A percentile compares a stretch with the other conserved stretches of the same genome.
These are phyloP conservation scores for Aureobasidium sp. DNA, from an alignment of 2,329 filamentous ascomycete species.

Conservation along the genomic window DNA sequence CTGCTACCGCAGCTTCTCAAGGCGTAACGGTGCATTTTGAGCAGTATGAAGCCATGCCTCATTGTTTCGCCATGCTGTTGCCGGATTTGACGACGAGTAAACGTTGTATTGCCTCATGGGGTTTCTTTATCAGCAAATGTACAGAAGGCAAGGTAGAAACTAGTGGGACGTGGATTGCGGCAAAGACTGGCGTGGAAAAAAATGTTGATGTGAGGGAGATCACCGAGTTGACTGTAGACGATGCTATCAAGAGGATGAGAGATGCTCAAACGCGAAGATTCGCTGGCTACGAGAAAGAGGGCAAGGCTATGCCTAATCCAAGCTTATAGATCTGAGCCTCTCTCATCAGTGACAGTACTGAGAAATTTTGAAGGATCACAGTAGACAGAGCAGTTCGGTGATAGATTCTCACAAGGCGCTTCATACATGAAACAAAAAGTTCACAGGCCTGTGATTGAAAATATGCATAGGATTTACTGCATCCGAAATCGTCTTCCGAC, in stretches of 20 bases:
- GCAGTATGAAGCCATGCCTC: slow-evolving; percentile 75
- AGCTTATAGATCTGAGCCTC: slow-evolving; percentile 19
- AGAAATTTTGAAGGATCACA: no score
- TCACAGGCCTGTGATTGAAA: no score
- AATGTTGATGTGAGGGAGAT: slow-evolving; percentile 23
- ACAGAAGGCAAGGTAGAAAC: slow-evolving; percentile 26
- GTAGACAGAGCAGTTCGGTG: no score
- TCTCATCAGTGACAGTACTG: no score
- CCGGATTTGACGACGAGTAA: slow-evolving; percentile 27
- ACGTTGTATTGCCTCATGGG: slow-evolving; percentile 34
- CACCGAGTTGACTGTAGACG: slow-evolving; percentile 19
- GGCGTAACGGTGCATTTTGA: slow-evolving; percentile 59
- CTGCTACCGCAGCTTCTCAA: slow-evolving; percentile 48
- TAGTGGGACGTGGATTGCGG: slow-evolving; percentile 26
- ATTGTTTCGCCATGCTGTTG: slow-evolving; percentile 51
- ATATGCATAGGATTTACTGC: no score
- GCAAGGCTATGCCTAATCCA: slow-evolving; percentile 29
- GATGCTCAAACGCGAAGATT: slow-evolving; percentile 27
- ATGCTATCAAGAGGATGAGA: slow-evolving; percentile 22
- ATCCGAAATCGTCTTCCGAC: no score
- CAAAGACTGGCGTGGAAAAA: slow-evolving; percentile 27
- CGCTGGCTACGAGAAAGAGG: slow-evolving; percentile 29
- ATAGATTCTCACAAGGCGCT: no score
- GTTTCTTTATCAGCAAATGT: slow-evolving; percentile 24
- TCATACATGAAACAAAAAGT: no score